Evolutionary conservation across 495 filamentous ascomycete genomes (phyloP).

Genomic region (Astrocystis sublimbata): DNA sequence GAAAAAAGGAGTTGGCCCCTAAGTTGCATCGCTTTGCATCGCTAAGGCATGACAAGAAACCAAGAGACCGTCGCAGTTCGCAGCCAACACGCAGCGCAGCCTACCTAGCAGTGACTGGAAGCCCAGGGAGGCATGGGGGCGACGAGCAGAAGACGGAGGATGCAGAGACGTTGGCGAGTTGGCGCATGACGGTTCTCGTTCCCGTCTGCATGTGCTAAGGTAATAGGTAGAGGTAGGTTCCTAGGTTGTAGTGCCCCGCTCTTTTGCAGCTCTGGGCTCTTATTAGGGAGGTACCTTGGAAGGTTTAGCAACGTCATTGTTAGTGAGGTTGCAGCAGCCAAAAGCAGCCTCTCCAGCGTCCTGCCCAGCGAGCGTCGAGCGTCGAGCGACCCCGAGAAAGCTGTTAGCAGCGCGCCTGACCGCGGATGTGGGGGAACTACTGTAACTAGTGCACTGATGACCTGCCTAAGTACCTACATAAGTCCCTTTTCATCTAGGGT

Average conservation of each 20-base stretch:
- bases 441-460: no score
- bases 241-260: not conserved
- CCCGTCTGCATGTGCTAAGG: not conserved
- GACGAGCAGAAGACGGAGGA: not conserved
- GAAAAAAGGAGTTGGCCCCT: not conserved
- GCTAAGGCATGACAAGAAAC: not conserved
- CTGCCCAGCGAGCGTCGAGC: not conserved
- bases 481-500: no score
- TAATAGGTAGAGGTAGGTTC: no score
- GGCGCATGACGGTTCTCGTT: not conserved
- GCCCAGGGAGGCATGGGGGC: not conserved
- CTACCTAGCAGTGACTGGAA: no score
- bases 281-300: no score
- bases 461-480: no score
- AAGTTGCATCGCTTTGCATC: not conserved
- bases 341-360: not conserved
- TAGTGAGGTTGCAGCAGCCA: not conserved
- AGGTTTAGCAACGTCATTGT: conserved; percentile 6
- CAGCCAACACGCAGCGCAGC: not conserved
- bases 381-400: no score
- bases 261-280: not conserved
- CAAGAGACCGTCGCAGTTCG: not conserved
- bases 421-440: no score
- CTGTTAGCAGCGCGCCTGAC: no score
- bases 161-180: no score